These are phyloP conservation scores for Flaveria brownii DNA, from an alignment of 129 eudicot species.

Conservation along the genomic window DNA sequence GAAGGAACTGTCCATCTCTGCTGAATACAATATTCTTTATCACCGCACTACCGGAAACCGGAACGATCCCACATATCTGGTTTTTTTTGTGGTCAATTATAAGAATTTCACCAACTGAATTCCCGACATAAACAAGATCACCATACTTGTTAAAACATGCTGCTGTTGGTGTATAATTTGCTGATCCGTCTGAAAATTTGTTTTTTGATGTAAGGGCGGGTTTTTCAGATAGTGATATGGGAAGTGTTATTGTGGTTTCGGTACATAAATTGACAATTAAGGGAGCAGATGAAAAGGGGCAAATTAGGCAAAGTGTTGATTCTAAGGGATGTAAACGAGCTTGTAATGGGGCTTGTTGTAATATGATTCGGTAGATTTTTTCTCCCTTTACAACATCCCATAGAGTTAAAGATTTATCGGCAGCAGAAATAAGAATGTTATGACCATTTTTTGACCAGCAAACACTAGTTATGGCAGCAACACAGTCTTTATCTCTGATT, in stretches of 20 bases:
- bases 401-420: slow-evolving; percentile 75
- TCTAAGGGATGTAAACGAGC: slow-evolving; percentile 83
- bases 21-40: slow-evolving; percentile 81
- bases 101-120: slow-evolving; percentile 38
- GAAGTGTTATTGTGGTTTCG: slow-evolving; percentile 58
- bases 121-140: slow-evolving; percentile 40
- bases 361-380: slow-evolving; percentile 51
- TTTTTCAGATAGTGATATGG: slow-evolving; percentile 55
- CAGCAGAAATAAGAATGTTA: slow-evolving; percentile 76
- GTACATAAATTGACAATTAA: slow-evolving; percentile 67
- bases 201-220: slow-evolving; percentile 28
- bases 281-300: slow-evolving; percentile 95
- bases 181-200: slow-evolving; percentile 36
- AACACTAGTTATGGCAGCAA: slow-evolving; percentile 81
- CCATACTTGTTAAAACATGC: slow-evolving; percentile 41
- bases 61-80: slow-evolving; percentile 55
- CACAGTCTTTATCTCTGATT: slow-evolving; percentile 70
- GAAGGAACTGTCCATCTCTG: slow-evolving; percentile 77
- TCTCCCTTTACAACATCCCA: slow-evolving; percentile 92
- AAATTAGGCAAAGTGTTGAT: slow-evolving; percentile 70
- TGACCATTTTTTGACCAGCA: slow-evolving; percentile 92
- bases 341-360: slow-evolving; percentile 80
- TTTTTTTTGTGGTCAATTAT: slow-evolving; percentile 44
- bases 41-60: slow-evolving; percentile 65
- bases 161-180: slow-evolving; percentile 39